These are phyloP conservation scores for Leccinum ponderosum DNA, from an alignment of 1,284 basidiomycete species.

Conservation along the genomic window DNA sequence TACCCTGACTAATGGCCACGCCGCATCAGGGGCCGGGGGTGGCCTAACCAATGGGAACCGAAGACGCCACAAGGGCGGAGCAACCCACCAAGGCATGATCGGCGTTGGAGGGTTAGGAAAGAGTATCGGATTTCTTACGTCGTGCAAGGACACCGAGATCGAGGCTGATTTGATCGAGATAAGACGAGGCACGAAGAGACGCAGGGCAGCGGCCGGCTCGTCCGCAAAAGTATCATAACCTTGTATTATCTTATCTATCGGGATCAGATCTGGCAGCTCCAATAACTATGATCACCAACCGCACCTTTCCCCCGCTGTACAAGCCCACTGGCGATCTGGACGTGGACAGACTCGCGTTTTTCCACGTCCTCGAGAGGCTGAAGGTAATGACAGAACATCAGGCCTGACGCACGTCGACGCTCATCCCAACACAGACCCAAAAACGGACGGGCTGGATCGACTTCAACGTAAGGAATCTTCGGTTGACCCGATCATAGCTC, in stretches of 20 bases:
- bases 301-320: slow-evolving; percentile 56
- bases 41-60: slow-evolving; percentile 47
- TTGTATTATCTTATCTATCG: slow-evolving; percentile 34
- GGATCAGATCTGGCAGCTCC: slow-evolving; percentile 17
- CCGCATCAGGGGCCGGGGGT: slow-evolving; percentile 34
- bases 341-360: slow-evolving; percentile 79
- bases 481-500: slow-evolving; percentile 1
- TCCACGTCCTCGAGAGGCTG: slow-evolving; percentile 84
- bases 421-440: slow-evolving; percentile 61
- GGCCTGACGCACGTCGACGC: neutral
- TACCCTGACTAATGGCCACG: slow-evolving; percentile 31
- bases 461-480: slow-evolving; percentile 56
- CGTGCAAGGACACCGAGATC: slow-evolving; percentile 64
- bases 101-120: slow-evolving; percentile 64
- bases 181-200: slow-evolving; percentile 66
- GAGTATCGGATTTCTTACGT: slow-evolving; percentile 53
- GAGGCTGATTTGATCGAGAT: slow-evolving; percentile 77
- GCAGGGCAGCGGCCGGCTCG: slow-evolving; percentile 50
- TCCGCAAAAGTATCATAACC: slow-evolving; percentile 31
- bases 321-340: slow-evolving; percentile 54
- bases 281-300: slow-evolving; percentile 18
- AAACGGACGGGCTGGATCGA: slow-evolving; percentile 73
- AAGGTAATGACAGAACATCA: slow-evolving; percentile 55
- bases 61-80: slow-evolving; percentile 58
- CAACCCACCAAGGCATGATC: slow-evolving; percentile 49